phyloP scores from a whole-genome alignment of 345 rosid genomes.

The Odontarrhena argentea region DNA sequence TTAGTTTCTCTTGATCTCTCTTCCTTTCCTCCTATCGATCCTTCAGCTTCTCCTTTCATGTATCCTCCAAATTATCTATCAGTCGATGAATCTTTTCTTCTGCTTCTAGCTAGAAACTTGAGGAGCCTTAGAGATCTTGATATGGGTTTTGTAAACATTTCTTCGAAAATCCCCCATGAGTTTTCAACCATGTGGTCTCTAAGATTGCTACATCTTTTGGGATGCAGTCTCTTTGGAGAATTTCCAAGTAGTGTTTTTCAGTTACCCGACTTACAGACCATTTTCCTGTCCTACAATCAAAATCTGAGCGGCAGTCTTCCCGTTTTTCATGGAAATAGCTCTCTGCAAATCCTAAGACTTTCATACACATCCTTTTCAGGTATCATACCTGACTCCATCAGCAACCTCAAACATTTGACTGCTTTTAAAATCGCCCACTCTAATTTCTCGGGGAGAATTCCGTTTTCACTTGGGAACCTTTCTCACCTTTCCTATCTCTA shows the following conservation, averaged over 20 bases:
- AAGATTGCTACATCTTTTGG: not conserved
- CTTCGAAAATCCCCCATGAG: not conserved
- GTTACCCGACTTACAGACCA: not conserved
- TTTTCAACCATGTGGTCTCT: not conserved
- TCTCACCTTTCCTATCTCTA: not conserved
- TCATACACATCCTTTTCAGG: fast-evolving
- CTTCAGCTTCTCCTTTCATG: not conserved
- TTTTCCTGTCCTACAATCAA: fast-evolving
- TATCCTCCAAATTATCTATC: not conserved
- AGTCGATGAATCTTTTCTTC: not conserved
- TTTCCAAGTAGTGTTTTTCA: constrained; percentile 11
- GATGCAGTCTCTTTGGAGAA: not conserved
- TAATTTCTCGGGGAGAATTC: not conserved
- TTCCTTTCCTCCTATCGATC: too few relatives aligned
- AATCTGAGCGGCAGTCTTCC: constrained; percentile 20
- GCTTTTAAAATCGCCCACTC: not conserved
- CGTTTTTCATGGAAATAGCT: not conserved
- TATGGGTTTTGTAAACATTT: not conserved
- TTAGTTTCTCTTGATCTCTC: constrained; percentile 12
- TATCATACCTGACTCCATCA: not conserved
- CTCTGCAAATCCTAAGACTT: not conserved
- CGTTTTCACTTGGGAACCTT: not conserved
- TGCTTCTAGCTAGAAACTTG: not conserved
- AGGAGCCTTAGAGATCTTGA: not conserved
- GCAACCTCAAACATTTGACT: not conserved